These are phyloP conservation scores for Clarireedia hainanense DNA, from an alignment of 2,329 filamentous ascomycete genomes.

Conservation along the genomic window DNA sequence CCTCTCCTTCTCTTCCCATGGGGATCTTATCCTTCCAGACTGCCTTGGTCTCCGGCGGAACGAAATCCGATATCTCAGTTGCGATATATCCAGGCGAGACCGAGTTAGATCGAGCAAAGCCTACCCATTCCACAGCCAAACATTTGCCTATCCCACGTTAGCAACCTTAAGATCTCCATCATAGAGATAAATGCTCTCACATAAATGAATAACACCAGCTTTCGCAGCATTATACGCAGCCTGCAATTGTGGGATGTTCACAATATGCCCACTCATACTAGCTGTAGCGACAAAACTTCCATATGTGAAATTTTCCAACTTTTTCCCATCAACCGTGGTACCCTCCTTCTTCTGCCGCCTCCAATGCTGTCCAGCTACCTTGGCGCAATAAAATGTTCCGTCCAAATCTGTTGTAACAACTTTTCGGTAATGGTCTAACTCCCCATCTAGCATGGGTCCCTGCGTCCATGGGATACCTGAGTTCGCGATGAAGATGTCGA, in stretches of 20 bases:
- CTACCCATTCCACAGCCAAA: constrained; percentile 69
- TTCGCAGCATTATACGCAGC: constrained; percentile 68
- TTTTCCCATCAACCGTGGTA: constrained; percentile 53
- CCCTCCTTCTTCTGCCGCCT: constrained; percentile 61
- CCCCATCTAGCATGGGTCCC: constrained; percentile 58
- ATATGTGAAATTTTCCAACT: constrained; percentile 49
- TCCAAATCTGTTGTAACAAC: constrained; percentile 67
- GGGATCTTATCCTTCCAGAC: constrained; percentile 74
- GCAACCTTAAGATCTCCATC: background rate
- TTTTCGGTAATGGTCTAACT: constrained; percentile 54
- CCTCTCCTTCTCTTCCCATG: constrained; percentile 67
- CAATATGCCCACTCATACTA: constrained; percentile 71
- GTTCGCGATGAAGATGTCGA: constrained; percentile 76
- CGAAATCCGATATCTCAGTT: constrained; percentile 63
- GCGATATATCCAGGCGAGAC: constrained; percentile 70
- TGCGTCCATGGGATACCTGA: constrained; percentile 68
- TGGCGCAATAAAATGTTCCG: constrained; percentile 70
- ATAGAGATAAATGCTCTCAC: constrained; percentile 32
- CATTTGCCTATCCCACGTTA: constrained; percentile 46
- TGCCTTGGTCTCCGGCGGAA: constrained; percentile 56
- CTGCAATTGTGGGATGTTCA: constrained; percentile 70
- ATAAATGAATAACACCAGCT: constrained; percentile 53
- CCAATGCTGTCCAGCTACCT: constrained; percentile 62
- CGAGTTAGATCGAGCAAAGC: constrained; percentile 64
- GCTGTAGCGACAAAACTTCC: constrained; percentile 74